phyloP scores from a whole-genome alignment of 2,329 filamentous ascomycete genomes.

The Torrubiella hemipterigena region DNA sequence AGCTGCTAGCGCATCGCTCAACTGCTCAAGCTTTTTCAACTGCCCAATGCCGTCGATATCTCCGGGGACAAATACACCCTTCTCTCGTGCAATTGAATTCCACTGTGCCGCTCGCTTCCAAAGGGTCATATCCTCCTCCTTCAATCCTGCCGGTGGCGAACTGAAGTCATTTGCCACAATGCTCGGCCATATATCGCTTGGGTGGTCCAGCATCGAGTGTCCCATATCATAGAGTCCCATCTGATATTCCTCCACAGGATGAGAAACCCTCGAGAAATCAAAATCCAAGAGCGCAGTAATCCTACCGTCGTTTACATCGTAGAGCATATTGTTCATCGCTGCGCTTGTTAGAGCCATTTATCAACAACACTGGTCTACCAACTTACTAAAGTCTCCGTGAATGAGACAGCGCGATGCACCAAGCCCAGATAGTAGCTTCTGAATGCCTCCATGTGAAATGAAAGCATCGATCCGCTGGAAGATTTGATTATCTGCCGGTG shows the following conservation, averaged over 20 bases:
- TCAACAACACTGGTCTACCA: not conserved
- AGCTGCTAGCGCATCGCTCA: too few relatives aligned
- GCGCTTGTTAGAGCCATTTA: not conserved
- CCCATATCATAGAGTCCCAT: slow-evolving; percentile 9
- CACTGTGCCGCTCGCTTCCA: too few relatives aligned
- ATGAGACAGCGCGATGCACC: slow-evolving; percentile 9
- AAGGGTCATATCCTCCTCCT: too few relatives aligned
- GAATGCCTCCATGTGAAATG: slow-evolving; percentile 4
- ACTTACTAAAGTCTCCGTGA: slow-evolving; percentile 17
- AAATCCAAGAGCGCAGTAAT: slow-evolving; percentile 16
- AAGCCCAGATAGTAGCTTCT: slow-evolving; percentile 7
- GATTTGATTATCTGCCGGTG: slow-evolving; percentile 10
- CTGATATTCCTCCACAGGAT: slow-evolving; percentile 14
- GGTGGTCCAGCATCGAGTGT: too few relatives aligned
- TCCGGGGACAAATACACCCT: too few relatives aligned
- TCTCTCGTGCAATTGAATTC: too few relatives aligned
- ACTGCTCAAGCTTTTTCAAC: too few relatives aligned
- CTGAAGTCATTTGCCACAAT: too few relatives aligned
- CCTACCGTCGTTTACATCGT: slow-evolving; percentile 8
- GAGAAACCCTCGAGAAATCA: slow-evolving; percentile 12
- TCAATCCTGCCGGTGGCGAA: too few relatives aligned
- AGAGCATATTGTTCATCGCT: slow-evolving; percentile 16
- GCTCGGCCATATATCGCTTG: too few relatives aligned
- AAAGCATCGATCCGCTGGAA: slow-evolving; percentile 8
- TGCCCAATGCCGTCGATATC: too few relatives aligned